Evolutionary conservation across 345 rosid species (phyloP), one percentile per base, ranked within the genome.

Genomic region (Eucalyptus cloeziana): DNA sequence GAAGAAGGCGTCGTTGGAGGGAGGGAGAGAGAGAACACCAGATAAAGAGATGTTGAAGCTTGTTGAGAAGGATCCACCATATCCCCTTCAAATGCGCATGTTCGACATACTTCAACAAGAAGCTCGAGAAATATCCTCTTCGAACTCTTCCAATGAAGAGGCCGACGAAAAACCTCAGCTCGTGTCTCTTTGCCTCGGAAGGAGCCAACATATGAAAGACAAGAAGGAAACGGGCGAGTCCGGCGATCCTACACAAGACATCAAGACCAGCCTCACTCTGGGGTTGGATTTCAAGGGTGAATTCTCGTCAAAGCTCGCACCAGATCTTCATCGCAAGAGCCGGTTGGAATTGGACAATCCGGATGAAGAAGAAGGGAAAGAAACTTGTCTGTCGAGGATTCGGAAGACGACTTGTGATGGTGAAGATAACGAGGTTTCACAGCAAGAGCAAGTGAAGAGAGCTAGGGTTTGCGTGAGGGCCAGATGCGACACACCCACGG

Each of bases 401-500:
- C 93, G 88, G n/a, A 92, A 93, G 93, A 87, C 93, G 1, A 91
- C 90, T 79, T 94, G 90, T n/a, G 92, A 89, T 50, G 83, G 64
- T 49, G 93, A 88, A 87, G 95, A 94, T 19, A 94, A 93, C 52
- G 98, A 94, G 69, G 90, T 85, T 89, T 89, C 94, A 31, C 97
- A 92, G 44, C 97, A 94, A 87, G 92, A 87, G 87, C 93, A 88
- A 49, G 94, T 91, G 21, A 97, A 97, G 91, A 94, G 96, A 93
- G 96, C 98, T 88, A 94, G 99, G 94, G 99, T 97, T 94, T 96
- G 94, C 88, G 97, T 97, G 31, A 94, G 98, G 93, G 96, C 96
- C 87, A 92, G 98, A 93, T 96, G 98, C 88, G 98, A 96, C 89
- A 92, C 98, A 25, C 94, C 97, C 58, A 96, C 98, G 92, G 98